phyloP scores from a whole-genome alignment of 2,329 filamentous ascomycete species.

The Ophiocordyceps camponoti-rufipedis region DNA sequence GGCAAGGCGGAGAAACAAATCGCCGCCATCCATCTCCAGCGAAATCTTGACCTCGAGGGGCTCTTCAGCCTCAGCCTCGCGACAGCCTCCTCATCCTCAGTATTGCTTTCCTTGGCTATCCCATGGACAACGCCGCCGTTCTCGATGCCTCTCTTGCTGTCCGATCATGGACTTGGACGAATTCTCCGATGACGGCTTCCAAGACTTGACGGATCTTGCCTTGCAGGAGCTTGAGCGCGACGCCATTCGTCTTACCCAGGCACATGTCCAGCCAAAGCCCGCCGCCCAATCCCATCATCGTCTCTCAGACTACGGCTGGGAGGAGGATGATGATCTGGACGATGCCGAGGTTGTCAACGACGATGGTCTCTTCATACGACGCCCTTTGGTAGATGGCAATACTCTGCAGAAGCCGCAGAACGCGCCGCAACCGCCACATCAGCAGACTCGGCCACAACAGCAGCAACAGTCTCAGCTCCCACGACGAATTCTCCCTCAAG shows the following conservation, averaged over 20 bases:
- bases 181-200: constrained; percentile 46
- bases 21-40: too few species aligned
- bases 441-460: constrained; percentile 8
- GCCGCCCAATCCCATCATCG: constrained; percentile 6
- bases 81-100: background rate
- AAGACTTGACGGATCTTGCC: constrained; percentile 36
- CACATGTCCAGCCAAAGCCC: constrained; percentile 11
- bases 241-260: constrained; percentile 43
- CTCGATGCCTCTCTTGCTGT: constrained; percentile 5
- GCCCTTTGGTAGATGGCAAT: constrained; percentile 15
- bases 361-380: constrained; percentile 19
- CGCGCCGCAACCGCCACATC: constrained; percentile 4
- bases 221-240: constrained; percentile 45
- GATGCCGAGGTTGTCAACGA: constrained; percentile 36
- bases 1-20: too few species aligned
- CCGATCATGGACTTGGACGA: constrained; percentile 28
- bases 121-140: background rate
- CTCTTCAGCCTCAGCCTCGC: too few species aligned
- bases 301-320: constrained; percentile 22
- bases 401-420: constrained; percentile 5
- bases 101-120: too few species aligned
- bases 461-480: constrained; percentile 6
- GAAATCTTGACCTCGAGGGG: too few species aligned
- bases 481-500: constrained; percentile 12
- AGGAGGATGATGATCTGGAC: constrained; percentile 40